These are phyloP conservation scores for Coffea canephora DNA, from an alignment of 257 asterid genomes.

Conservation along the genomic window DNA sequence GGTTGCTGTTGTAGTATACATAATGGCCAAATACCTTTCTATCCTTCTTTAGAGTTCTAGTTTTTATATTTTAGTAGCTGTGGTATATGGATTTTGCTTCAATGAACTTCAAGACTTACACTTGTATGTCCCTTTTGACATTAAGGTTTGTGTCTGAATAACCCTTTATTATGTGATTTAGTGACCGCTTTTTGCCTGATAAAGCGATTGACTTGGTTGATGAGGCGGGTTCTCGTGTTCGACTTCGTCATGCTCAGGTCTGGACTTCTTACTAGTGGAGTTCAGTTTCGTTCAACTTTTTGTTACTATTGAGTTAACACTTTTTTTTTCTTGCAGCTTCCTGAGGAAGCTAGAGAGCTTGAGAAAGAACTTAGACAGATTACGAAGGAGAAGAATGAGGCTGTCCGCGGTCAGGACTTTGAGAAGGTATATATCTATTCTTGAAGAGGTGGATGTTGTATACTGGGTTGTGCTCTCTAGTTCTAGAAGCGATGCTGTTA, in stretches of 20 bases:
- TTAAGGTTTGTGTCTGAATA: conserved; percentile 21
- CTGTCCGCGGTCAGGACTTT: conserved; percentile 92
- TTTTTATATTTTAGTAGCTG: not conserved
- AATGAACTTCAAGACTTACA: not conserved
- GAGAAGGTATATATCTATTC: conserved; percentile 59
- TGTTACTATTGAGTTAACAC: conserved; percentile 15
- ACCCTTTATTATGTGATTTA: conserved; percentile 31
- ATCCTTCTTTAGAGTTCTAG: not conserved
- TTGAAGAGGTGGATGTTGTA: not conserved
- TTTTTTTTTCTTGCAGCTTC: conserved; percentile 54
- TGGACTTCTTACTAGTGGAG: conserved; percentile 17
- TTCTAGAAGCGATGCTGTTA: not conserved
- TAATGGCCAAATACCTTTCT: not conserved
- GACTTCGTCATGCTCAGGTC: conserved; percentile 99
- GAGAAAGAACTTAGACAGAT: conserved; percentile 97
- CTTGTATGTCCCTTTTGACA: not conserved
- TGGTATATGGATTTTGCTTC: not conserved
- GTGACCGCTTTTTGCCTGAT: conserved; percentile 97
- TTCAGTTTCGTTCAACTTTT: conserved; percentile 1
- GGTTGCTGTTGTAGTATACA: not conserved
- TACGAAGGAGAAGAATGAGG: conserved; percentile 93
- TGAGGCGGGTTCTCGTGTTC: conserved; percentile 98
- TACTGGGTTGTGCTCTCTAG: not conserved
- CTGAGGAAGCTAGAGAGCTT: conserved; percentile 97
- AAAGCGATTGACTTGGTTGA: conserved; percentile 97